Conservation (phyloP, 1,284 basidiomycete species). For the Pterula multifida region DNA sequence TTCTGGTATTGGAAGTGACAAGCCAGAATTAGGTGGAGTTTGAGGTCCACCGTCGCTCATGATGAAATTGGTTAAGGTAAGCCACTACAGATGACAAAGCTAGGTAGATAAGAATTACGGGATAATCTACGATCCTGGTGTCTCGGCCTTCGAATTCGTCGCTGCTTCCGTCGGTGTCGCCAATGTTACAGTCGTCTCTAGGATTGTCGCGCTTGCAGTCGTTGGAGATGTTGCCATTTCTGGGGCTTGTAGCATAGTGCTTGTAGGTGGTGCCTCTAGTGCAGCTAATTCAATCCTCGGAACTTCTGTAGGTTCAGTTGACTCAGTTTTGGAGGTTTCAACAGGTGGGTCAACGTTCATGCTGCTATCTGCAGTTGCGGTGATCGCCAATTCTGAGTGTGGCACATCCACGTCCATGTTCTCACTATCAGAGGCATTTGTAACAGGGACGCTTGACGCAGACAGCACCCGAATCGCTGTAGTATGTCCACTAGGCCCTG, state of each 20-base stretch:
- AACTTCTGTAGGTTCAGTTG: background rate
- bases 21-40: conserved; percentile 9
- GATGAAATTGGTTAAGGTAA: no score
- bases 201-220: no score
- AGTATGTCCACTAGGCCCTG: conserved; percentile 59
- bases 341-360: background rate
- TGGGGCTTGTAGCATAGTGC: no score
- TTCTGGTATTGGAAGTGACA: conserved; percentile 24
- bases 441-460: conserved; percentile 11
- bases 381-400: background rate
- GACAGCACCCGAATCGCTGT: conserved; percentile 36
- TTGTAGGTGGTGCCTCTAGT: no score
- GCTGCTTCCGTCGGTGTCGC: background rate
- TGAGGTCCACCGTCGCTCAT: conserved; percentile 5
- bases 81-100: no score
- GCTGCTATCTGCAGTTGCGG: background rate
- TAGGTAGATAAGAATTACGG: no score
- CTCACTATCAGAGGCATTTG: background rate
- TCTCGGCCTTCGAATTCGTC: background rate
- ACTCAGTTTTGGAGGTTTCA: background rate
- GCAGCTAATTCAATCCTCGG: no score
- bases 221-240: no score
- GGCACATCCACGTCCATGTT: background rate
- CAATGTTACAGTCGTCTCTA: background rate
- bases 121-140: background rate